These are phyloP conservation scores for Kitagawia praeruptora DNA, from an alignment of 129 eudicot genomes.

Conservation along the genomic window DNA sequence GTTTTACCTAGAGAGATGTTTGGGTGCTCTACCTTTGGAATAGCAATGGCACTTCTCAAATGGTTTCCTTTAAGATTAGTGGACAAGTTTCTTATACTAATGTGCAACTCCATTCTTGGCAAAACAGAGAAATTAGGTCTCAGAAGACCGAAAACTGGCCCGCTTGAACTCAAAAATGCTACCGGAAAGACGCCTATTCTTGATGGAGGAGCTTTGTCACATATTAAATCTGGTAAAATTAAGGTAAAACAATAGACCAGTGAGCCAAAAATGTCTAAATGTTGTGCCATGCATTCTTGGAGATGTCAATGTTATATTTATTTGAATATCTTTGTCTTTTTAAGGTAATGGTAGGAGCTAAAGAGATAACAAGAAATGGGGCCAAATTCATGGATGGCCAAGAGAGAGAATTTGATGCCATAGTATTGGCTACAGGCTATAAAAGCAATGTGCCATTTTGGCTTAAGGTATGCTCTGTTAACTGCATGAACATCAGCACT, in stretches of 20 bases:
- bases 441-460: conserved; percentile 73
- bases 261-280: neutral
- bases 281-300: neutral
- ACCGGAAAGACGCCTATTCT: conserved; percentile 38
- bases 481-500: neutral
- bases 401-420: conserved; percentile 55
- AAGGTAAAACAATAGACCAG: conserved; percentile 24
- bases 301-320: neutral
- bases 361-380: conserved; percentile 53
- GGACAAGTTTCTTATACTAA: conserved; percentile 34
- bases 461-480: conserved; percentile 46
- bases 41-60: conserved; percentile 38
- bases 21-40: conserved; percentile 44
- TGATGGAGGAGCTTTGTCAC: conserved; percentile 38
- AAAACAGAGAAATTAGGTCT: conserved; percentile 30
- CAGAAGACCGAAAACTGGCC: conserved; percentile 40
- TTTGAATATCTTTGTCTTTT: neutral
- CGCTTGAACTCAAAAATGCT: conserved; percentile 38
- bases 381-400: conserved; percentile 57
- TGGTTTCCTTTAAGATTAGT: conserved; percentile 44
- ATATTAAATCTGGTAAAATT: conserved; percentile 36
- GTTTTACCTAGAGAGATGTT: conserved; percentile 47
- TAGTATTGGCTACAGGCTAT: conserved; percentile 72
- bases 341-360: conserved; percentile 32
- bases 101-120: conserved; percentile 27